These are phyloP conservation scores for Moringa oleifera DNA, from an alignment of 345 rosid species.

Conservation along the genomic window DNA sequence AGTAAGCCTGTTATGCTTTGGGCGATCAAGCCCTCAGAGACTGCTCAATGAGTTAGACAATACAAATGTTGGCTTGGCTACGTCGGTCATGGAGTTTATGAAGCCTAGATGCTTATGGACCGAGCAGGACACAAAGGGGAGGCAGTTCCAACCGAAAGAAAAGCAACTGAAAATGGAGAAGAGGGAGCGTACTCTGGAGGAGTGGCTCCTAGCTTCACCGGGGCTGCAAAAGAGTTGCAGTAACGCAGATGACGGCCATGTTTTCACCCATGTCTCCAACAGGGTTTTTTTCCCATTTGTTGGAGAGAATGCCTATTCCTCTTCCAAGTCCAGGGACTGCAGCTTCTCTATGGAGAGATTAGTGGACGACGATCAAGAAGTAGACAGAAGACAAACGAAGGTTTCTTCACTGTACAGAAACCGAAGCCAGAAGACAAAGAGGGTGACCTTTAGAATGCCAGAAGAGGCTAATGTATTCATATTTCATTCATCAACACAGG, in stretches of 20 bases:
- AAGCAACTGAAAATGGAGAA: background rate
- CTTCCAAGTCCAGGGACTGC: constrained; percentile 5
- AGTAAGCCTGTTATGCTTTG: constrained; percentile 11
- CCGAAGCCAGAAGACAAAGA: constrained; percentile 24
- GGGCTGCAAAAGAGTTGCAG: too few species aligned
- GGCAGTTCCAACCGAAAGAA: constrained; percentile 1
- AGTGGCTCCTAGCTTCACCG: constrained; percentile 30
- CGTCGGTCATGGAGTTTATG: background rate
- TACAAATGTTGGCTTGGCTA: constrained; percentile 3
- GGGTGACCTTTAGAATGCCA: constrained; percentile 40
- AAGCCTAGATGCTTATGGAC: constrained; percentile 13
- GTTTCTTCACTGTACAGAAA: background rate
- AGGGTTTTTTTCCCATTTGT: constrained; percentile 26
- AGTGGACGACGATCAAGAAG: constrained; percentile 11
- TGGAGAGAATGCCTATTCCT: constrained; percentile 2
- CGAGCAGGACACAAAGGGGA: constrained; percentile 4
- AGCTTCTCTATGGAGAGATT: constrained; percentile 18
- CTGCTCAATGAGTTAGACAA: background rate
- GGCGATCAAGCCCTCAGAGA: constrained; percentile 11
- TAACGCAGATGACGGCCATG: constrained; percentile 19
- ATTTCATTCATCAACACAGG: constrained; percentile 14
- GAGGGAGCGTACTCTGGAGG: constrained; percentile 19
- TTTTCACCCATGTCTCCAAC: constrained; percentile 16
- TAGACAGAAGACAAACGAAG: background rate
- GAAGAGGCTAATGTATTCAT: constrained; percentile 32